phyloP scores from a whole-genome alignment of 169 alveolate species.

The Amoebophrya sp. region DNA sequence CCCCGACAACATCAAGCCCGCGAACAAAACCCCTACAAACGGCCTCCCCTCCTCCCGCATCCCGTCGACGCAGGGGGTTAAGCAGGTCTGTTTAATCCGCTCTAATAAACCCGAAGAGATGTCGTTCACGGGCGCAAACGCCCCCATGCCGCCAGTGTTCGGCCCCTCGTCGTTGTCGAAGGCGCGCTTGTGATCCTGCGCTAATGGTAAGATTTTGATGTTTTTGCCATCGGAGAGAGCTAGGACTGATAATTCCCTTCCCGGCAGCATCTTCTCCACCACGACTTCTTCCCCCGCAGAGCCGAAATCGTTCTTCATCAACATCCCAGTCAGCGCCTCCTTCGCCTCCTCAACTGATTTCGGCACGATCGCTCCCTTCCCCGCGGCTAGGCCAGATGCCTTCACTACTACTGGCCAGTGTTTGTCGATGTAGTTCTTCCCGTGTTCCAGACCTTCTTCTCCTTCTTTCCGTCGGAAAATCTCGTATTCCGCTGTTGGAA shows the following conservation, averaged over 20 bases:
- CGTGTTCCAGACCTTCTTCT: neutral
- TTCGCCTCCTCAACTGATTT: slow-evolving; percentile 49
- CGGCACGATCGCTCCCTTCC: slow-evolving; percentile 55
- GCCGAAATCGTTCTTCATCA: slow-evolving; percentile 37
- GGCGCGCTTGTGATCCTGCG: slow-evolving; percentile 51
- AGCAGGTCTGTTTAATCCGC: neutral
- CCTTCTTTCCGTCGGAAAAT: neutral
- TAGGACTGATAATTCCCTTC: slow-evolving; percentile 40
- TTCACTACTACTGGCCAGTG: slow-evolving; percentile 40
- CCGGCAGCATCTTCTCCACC: slow-evolving; percentile 36
- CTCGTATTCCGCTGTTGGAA: slow-evolving; percentile 24
- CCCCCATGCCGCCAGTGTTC: slow-evolving; percentile 58
- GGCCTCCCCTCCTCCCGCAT: slow-evolving; percentile 45
- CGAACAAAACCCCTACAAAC: slow-evolving; percentile 48
- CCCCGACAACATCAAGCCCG: slow-evolving; percentile 46
- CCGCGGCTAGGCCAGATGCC: slow-evolving; percentile 53
- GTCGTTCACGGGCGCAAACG: slow-evolving; percentile 41
- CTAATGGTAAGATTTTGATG: slow-evolving; percentile 42
- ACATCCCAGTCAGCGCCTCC: slow-evolving; percentile 35
- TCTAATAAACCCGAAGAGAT: neutral
- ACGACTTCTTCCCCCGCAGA: slow-evolving; percentile 43
- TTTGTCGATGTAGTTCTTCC: neutral
- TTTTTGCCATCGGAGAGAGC: slow-evolving; percentile 47
- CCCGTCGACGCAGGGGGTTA: slow-evolving; percentile 37
- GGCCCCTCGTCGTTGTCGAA: slow-evolving; percentile 53